Base-by-base conservation (phyloP, 495 filamentous ascomycete genomes). In the Penicillium pancosmium region DNA sequence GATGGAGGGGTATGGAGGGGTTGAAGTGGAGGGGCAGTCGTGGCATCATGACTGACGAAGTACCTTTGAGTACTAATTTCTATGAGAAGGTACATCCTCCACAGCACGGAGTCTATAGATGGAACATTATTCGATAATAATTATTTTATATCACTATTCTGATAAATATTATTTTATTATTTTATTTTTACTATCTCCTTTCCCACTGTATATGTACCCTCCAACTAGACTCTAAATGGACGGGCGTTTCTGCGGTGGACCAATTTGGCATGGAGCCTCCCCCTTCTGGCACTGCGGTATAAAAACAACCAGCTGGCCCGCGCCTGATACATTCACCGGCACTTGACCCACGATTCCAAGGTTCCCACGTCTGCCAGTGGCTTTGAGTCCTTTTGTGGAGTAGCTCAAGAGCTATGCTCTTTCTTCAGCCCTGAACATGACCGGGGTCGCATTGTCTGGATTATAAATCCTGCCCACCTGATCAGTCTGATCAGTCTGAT, bases 311-410 rank as follows among this genome's bases (percentile, higher is more conserved):
- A n/a, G 43, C 34, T 8, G 48, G 15, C 41, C 66, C 61, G 44
- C 61, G 64, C 65, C 65, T 65, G 23, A 68, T 68, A 61, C 40
- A 68, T 55, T 70, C 68, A 70, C 68, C 68, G 68, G 55, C 27
- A 23, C 27, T 31, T 23, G 23, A 23, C 23, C 23, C 23, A 23
- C 23, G 23, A 23, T 23, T 23, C 23, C 23, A 23, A 3, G 23
- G 3, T 23, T 23, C 23, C 23, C 23, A 23, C 4, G 23, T 23
- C 23, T 23, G 19, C 19, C 19, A 21, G 19, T 21, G 23, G 23
- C 23, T 23, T 23, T 23, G 19, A 23, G 23, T 9, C 27, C 27
- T 31, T 31, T 31, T 31, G 65, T 8, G 27, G 27, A 31, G 27
- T 31, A 31, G 27, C 23, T 31, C 27, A 7, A 9, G 27, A 31